phyloP scores from a whole-genome alignment of 371 early-diverging fungal genomes.

The Catenaria anguillulae region DNA sequence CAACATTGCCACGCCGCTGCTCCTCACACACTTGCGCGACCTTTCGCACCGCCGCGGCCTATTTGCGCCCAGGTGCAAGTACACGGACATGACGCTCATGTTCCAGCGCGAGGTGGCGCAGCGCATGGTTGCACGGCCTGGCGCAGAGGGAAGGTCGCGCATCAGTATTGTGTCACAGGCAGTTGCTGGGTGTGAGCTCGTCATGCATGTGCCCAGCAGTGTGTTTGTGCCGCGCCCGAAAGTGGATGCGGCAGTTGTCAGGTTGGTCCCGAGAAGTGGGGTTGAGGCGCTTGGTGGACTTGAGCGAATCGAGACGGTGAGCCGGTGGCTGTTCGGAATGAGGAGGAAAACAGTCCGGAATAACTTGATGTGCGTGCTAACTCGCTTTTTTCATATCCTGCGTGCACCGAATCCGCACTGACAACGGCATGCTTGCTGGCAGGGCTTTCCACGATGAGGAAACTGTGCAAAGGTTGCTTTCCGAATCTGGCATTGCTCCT shows the following conservation, averaged over 20 bases:
- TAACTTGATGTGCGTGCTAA: too few species aligned
- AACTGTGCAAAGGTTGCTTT: too few species aligned
- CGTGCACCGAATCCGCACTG: too few species aligned
- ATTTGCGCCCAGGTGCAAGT: conserved; percentile 22
- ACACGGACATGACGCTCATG: conserved; percentile 56
- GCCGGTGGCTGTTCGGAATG: neutral
- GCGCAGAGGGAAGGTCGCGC: conserved; percentile 42
- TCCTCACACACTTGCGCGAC: conserved; percentile 12
- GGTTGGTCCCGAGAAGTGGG: conserved; percentile 18
- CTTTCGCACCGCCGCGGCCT: conserved; percentile 32
- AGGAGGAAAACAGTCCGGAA: conserved; percentile 1
- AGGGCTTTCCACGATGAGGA: too few species aligned
- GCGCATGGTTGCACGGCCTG: conserved; percentile 44
- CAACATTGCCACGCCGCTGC: conserved; percentile 53
- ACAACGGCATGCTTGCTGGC: too few species aligned
- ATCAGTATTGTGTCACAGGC: conserved; percentile 59
- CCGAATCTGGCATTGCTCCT: too few species aligned
- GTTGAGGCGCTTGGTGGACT: too few species aligned
- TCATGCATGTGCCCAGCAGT: conserved; percentile 22
- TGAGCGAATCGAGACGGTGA: neutral
- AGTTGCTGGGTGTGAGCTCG: conserved; percentile 11
- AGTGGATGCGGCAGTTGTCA: conserved; percentile 58
- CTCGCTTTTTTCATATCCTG: too few species aligned
- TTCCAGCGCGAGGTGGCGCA: conserved; percentile 72
- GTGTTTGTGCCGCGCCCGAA: conserved; percentile 61